Base-by-base conservation (phyloP, 176 grass and related monocot species). In the Bromus sterilis region DNA sequence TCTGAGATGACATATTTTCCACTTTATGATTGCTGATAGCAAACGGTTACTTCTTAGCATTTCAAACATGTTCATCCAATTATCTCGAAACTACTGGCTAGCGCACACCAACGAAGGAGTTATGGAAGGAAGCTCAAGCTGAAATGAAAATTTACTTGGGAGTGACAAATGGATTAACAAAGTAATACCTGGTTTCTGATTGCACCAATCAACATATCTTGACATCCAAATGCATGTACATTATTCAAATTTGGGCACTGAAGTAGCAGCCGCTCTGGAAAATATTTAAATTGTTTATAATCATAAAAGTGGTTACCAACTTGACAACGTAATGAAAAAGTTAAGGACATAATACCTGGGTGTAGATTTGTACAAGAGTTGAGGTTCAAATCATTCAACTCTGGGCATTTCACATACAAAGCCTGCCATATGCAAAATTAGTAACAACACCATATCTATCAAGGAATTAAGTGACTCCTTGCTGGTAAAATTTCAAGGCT, bases 301-400 rank as follows among this genome's bases (percentile, higher is more conserved):
- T 9, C 1, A 6, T 60, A 35, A 40, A 9, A 80, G 86, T 53
- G 65, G 72, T 32, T 61, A 74, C 7, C 13, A 74, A 58, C 31
- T 61, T 66, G 13, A 86, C 7, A 61, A 34, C 12, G 42, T 36
- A 25, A 66, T 73, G 34, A 72, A 76, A 76, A 39, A 60, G 23
- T 18, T 6, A 44, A 84, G 49, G 46, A 65, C 5, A 60, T 31
- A 35, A 78, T 60, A 99, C 96, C 96, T 93, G 96, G 91, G 89
- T 95, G 91, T 39, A 99, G 85, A 85, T 95, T 93, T 88, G 87
- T 91, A 87, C 96, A 99, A 28, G 82, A 88, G 74, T 95, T 99
- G 51, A 99, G 91, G 88, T 99, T 99, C 23, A 99, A 82, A 85
- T 99, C 96, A 82, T 91, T 84, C 21, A 99, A 84, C 71, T 95